phyloP scores from a whole-genome alignment of 768 basidiomycete species.

The Panaeolus papilionaceus region DNA sequence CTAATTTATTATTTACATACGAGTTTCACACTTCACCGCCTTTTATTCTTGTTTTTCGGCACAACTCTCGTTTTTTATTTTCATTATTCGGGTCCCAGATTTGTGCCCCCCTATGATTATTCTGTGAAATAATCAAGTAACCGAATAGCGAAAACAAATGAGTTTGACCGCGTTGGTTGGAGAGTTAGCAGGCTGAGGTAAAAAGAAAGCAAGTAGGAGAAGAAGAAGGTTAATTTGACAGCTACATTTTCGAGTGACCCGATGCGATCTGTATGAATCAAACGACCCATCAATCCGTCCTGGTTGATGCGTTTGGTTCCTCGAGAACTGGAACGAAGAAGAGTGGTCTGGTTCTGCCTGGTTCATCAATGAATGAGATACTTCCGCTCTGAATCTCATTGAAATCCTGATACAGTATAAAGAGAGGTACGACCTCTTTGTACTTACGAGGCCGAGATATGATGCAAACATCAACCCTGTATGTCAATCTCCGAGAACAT shows the following conservation, averaged over 20 bases:
- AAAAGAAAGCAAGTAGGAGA: neutral
- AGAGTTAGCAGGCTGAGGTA: too few species aligned
- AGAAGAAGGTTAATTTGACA: neutral
- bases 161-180: neutral
- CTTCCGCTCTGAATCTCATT: neutral
- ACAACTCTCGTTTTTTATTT: too few species aligned
- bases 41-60: too few species aligned
- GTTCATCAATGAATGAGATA: neutral
- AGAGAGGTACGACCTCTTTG: neutral
- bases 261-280: neutral
- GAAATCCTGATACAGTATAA: neutral
- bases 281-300: too few species aligned
- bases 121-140: neutral
- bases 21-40: too few species aligned
- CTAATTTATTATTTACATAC: too few species aligned
- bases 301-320: neutral
- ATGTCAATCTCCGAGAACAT: constrained; percentile 1
- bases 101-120: neutral
- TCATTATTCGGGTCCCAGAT: too few species aligned
- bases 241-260: too few species aligned
- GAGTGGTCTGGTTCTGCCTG: neutral
- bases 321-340: neutral
- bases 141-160: neutral
- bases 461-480: neutral
- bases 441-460: neutral